Evolutionary conservation across 768 basidiomycete genomes (phyloP), one percentile per base, ranked within the genome.

Genomic region (Tylopilus rubrobrunneus): DNA sequence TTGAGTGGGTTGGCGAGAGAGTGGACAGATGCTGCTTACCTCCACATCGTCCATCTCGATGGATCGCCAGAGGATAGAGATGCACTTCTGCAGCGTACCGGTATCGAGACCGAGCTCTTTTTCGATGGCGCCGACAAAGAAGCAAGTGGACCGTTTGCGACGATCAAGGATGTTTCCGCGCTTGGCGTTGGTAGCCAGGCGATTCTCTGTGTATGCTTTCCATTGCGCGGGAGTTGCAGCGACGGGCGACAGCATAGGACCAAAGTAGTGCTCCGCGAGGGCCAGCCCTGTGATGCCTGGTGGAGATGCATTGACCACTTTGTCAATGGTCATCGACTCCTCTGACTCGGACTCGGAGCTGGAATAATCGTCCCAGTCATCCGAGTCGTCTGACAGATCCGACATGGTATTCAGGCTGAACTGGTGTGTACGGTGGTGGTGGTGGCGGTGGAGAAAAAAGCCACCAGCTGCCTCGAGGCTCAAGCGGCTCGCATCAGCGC

Each of bases 181-280:
- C 25, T 12, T 6, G 29, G 33, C 3, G 15, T 46, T 52, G 37
- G 44, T 48, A 14, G 40, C 19, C 4, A 33, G 45, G 45, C 59
- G 59, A 27, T 52, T 49, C 7, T 48, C 11, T 15, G 45, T 36
- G 51, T 60, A 58, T 4, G 49, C 47, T 5, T 23, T 21, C 58
- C 51, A 56, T 4, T 49, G 46, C 7, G 23, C 51, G 2, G 23
- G 27, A 0, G 48, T 52, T 6, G 49, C 57, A 17, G 15, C 2
- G 34, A 34, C 33, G 33, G 33, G 33, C 2, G 33, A 34, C 33
- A 34, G 12, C 33, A 34, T 12, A 34, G 33, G 9, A 12, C 33
- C 33, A 12, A 34, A 34, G 33, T 34, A 34, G 33, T 34, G 33
- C 33, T 34, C 33, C 12, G 33, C 33, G 33, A 34, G 33, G 2